phyloP scores from a whole-genome alignment of 78 protist genomes.

The slime mould (Dictyostelium discoideum) region DNA sequence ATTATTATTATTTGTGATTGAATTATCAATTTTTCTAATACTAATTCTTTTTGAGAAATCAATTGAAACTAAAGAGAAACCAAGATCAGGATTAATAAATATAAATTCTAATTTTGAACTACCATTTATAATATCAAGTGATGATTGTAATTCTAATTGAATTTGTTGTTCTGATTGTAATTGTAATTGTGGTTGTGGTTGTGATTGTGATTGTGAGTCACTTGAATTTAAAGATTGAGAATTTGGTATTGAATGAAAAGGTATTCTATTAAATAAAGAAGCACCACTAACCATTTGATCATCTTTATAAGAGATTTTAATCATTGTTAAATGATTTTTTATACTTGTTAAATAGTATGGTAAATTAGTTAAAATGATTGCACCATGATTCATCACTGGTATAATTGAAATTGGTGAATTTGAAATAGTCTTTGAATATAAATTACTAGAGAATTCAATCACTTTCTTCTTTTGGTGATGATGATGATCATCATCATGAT shows the following conservation, averaged over 20 bases:
- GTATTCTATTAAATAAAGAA: background rate
- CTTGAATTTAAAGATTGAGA: background rate
- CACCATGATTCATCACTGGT: background rate
- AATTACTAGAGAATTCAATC: background rate
- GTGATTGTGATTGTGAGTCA: background rate
- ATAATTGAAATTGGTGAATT: conserved; percentile 14
- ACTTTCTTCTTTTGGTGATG: no score
- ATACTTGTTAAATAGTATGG: conserved; percentile 32
- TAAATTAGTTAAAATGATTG: background rate
- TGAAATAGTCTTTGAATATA: background rate
- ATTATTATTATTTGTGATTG: background rate
- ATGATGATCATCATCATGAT: background rate
- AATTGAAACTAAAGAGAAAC: background rate
- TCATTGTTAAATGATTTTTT: conserved; percentile 14
- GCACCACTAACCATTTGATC: background rate
- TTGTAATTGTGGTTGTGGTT: background rate
- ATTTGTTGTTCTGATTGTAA: background rate
- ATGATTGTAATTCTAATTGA: background rate
- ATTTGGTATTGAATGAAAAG: background rate
- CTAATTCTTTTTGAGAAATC: background rate
- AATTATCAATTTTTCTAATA: background rate
- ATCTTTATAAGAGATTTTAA: conserved; percentile 13
- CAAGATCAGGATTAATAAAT: background rate
- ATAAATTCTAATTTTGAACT: background rate
- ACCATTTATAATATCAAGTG: background rate